Base-by-base conservation (phyloP, 441 rosid genomes). In the Geranium incanum region DNA sequence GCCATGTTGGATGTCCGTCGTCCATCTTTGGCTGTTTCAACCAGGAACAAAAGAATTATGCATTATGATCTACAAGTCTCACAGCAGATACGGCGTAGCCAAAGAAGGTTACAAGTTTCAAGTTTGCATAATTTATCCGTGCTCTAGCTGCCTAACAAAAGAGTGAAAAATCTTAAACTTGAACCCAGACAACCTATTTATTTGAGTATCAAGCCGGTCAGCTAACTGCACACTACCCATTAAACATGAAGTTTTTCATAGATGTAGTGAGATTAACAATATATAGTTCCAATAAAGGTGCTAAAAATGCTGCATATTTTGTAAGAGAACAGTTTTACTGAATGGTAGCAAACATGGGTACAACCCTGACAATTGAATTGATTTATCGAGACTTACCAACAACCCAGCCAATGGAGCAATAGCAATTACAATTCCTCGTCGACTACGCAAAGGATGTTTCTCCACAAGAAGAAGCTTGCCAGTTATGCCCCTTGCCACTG, bases 381-480 rank as follows among this genome's bases (percentile, higher is more conserved):
- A 60, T 23, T 60, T 19, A 19, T 60, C 65, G 2, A 60, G 36
- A 81, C 88, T 83, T 77, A 89, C 95, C 75, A 77, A 80, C 72
- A 84, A 75, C 39, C 87, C 91, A 6, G 92, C 87, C 77, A 89
- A 76, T 45, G 91, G 88, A 79, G 92, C 84, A 59, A 84, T 84
- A 15, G 92, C 95, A 62, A 86, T 83, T 33, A 86, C 86, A 36
- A 86, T 72, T 23, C 91, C 95, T 18, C 80, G 73, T 71, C 80
- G 89, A 78, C 84, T 84, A 68, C 83, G 85, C 71, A 86, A 89
- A 60, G 95, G 92, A 81, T 87, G 92, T 74, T 85, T 89, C 86
- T 89, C 89, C 3, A 79, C 87, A 68, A 87, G 91, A 76, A 89
- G 81, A 73, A 86, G 75, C 74, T 83, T 86, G 28, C 92, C 95